Conservation (phyloP, 2,329 filamentous ascomycete species). For the Fusarium bactridioides region DNA sequence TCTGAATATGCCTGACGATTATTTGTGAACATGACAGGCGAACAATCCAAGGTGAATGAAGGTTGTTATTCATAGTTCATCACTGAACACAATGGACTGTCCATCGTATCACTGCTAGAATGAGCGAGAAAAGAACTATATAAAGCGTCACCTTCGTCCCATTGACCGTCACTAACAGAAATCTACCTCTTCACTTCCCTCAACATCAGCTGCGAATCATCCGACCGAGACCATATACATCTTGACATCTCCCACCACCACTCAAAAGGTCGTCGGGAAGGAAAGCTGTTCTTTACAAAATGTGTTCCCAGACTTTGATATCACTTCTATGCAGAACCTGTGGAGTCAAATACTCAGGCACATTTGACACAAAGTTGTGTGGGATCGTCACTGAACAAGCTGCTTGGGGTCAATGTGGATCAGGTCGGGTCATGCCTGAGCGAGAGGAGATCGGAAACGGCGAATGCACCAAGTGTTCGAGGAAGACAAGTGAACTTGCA, state of each 20-base stretch:
- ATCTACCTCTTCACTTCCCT: fast-evolving
- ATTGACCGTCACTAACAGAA: background rate
- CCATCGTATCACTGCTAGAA: background rate
- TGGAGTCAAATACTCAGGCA: background rate
- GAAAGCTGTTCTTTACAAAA: fast-evolving
- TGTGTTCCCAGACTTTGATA: background rate
- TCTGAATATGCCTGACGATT: fast-evolving
- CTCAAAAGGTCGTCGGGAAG: fast-evolving
- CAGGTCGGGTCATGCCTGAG: fast-evolving
- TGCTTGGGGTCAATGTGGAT: background rate
- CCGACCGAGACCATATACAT: background rate
- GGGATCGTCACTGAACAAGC: background rate
- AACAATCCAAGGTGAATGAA: background rate
- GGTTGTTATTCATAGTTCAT: background rate
- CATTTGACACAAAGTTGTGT: background rate
- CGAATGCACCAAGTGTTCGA: background rate
- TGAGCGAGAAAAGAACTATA: fast-evolving
- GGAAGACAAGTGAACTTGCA: too few relatives aligned
- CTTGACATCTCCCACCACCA: fast-evolving
- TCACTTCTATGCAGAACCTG: background rate
- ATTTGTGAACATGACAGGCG: fast-evolving
- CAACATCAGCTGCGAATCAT: too few relatives aligned
- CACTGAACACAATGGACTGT: fast-evolving
- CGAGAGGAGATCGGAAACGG: fast-evolving
- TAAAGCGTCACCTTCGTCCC: background rate